Conservation (phyloP, 2,329 filamentous ascomycete genomes). For the Aphanocladium album region DNA sequence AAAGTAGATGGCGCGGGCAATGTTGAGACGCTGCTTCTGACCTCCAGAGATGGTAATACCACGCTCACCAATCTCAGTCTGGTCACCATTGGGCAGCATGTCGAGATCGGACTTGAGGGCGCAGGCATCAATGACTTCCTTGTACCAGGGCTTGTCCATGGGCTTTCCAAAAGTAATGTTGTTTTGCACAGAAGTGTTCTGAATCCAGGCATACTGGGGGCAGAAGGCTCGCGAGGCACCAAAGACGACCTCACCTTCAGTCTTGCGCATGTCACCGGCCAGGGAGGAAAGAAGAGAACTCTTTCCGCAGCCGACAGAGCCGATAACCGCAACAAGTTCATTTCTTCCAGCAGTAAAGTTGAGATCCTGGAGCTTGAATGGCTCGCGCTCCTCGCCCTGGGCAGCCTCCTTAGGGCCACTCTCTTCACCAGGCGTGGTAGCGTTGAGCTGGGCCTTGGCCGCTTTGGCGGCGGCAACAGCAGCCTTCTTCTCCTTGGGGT, state of each 20-base stretch:
- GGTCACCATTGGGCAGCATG: slow-evolving; percentile 84
- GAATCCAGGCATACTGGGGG: slow-evolving; percentile 96
- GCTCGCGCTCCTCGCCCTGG: slow-evolving; percentile 53
- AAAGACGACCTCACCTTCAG: slow-evolving; percentile 65
- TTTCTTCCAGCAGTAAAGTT: slow-evolving; percentile 65
- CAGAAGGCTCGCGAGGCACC: slow-evolving; percentile 84
- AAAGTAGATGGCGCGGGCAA: slow-evolving; percentile 75
- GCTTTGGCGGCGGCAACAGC: slow-evolving; percentile 38
- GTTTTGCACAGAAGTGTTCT: slow-evolving; percentile 79
- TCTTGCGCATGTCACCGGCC: slow-evolving; percentile 90
- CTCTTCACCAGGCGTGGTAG: slow-evolving; percentile 18
- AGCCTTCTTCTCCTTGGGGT: slow-evolving; percentile 42
- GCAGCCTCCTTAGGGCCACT: slow-evolving; percentile 36
- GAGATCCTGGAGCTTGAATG: slow-evolving; percentile 68
- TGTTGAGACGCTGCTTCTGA: slow-evolving; percentile 92
- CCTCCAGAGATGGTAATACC: slow-evolving; percentile 94
- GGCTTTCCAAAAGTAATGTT: slow-evolving; percentile 90
- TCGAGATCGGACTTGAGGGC: slow-evolving; percentile 81
- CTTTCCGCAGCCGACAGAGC: slow-evolving; percentile 85
- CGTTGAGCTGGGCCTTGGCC: slow-evolving; percentile 41
- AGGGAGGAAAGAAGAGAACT: slow-evolving; percentile 82
- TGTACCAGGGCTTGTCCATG: slow-evolving; percentile 72
- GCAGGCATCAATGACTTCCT: slow-evolving; percentile 76
- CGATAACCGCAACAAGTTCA: slow-evolving; percentile 80
- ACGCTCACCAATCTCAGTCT: slow-evolving; percentile 90